Base-by-base conservation (phyloP, 2,329 filamentous ascomycete genomes). In the Ceratocystis eucalypticola region DNA sequence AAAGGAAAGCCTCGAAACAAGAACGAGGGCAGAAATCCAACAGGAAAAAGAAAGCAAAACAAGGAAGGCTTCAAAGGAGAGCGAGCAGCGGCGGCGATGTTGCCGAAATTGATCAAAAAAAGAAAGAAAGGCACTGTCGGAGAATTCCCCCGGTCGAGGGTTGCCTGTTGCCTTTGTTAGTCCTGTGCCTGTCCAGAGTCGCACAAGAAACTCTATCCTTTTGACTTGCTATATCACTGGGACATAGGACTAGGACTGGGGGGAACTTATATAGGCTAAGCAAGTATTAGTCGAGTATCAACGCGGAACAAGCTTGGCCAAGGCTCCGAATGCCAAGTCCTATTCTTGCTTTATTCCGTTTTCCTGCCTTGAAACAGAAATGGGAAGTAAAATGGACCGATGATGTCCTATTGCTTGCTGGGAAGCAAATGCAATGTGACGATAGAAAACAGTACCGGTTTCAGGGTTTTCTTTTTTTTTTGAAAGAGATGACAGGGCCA, bases 201-300 rank as follows among this genome's bases (percentile, higher is more conserved):
- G 28, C 53, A 59, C 53, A 59, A 59, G 53, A 33, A 59, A 59
- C 53, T 59, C 53, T 33, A 59, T 59, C 53, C 33, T 37, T 37
- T 37, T 37, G 33, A 12, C 33, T 37, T 37, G 33, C 33, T 37
- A 37, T 37, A 37, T 37, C 33, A 10, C 33, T 37, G 33, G 33
- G 10, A 37, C 33, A 10, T 12, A 37, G 33, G 33, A 37, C 33
- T 37, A 37, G 33, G 33, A 37, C 33, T 37, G 33, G 33, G 33
- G 33, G 33, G 33, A 37, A 12, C 33, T 37, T 37, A 37, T 37
- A 37, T 37, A 37, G 8, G 33, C 33, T 37, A 12, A 37, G 33
- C 33, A 10, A 37, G 33, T 37, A 37, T 37, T 37, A 12, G 33
- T 37, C 33, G 33, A 37, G 33, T 37, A 37, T 12, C 33, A 37